These are phyloP conservation scores for Fusarium sp. DNA, from an alignment of 2,329 filamentous ascomycete genomes.

Conservation along the genomic window DNA sequence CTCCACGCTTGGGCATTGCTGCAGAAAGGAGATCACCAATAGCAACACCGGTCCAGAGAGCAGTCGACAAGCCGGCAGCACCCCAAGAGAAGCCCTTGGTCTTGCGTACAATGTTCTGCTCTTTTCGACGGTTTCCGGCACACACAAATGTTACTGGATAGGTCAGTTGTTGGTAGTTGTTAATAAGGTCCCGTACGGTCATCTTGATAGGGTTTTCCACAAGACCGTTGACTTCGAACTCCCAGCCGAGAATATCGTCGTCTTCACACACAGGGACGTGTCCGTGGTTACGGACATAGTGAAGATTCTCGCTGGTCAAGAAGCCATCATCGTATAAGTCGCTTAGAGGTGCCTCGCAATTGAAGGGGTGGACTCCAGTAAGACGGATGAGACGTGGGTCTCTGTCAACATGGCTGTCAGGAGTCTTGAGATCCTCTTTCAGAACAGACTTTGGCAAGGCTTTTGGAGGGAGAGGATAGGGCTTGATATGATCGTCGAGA, in stretches of 20 bases:
- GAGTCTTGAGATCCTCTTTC: slow-evolving; percentile 83
- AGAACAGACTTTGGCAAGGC: slow-evolving; percentile 73
- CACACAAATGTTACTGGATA: slow-evolving; percentile 91
- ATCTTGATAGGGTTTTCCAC: slow-evolving; percentile 82
- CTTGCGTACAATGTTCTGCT: slow-evolving; percentile 91
- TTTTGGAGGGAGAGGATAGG: slow-evolving; percentile 77
- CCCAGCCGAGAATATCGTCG: slow-evolving; percentile 80
- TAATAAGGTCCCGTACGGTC: slow-evolving; percentile 78
- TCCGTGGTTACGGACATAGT: slow-evolving; percentile 94
- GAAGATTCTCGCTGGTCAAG: slow-evolving; percentile 86
- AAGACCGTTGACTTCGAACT: slow-evolving; percentile 85
- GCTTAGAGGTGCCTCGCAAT: slow-evolving; percentile 86
- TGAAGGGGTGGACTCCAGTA: slow-evolving; percentile 92
- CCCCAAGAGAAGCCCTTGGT: slow-evolving; percentile 97
- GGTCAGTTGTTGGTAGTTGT: slow-evolving; percentile 83
- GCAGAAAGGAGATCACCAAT: slow-evolving; percentile 78
- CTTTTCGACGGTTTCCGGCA: slow-evolving; percentile 91
- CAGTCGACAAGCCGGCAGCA: slow-evolving; percentile 86
- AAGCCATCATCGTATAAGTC: slow-evolving; percentile 85
- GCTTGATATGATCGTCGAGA: slow-evolving; percentile 27
- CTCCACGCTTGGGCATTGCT: slow-evolving; percentile 76
- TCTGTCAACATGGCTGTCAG: slow-evolving; percentile 83
- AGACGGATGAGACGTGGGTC: slow-evolving; percentile 86
- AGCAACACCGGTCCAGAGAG: slow-evolving; percentile 86
- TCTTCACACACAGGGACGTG: slow-evolving; percentile 82